Evolutionary conservation across 106 monocot species (phyloP), one percentile per base, ranked within the genome.

Genomic region (Dioscorea alata): DNA sequence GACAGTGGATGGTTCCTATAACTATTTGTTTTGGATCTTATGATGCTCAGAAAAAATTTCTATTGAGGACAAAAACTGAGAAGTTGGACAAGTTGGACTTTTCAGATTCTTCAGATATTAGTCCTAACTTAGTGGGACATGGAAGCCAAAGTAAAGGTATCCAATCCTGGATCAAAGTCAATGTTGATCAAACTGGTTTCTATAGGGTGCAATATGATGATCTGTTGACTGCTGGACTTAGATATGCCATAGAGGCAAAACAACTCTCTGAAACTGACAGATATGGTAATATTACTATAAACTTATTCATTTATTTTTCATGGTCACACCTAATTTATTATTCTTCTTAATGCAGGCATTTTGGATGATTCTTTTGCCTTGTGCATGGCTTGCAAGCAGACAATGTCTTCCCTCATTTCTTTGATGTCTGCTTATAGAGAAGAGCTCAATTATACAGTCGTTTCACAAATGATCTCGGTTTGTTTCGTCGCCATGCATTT

Each of bases 201-300:
- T 97, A 97, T 67, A 79, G 97, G 69, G 92, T 97, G 2, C 84
- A 87, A 68, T 97, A 97, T 83, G 84, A 89, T 79, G 89, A 77
- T 66, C 78, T 79, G 25, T 86, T 97, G 76, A 73, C 86, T 72
- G 70, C 76, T 72, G 67, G 84, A 65, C 89, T 97, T 73, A 71
- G 69, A 79, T 74, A 73, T 77, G 97, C 92, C 8, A 83, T 90
- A 64, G 76, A 87, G 71, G 62, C 80, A 18, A 84, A 87, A n/a
- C 75, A 84, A 74, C 57, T 97, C 6, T 84, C 86, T 72, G 71
- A 71, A 71, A 87, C 72, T 20, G 97, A 97, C 76, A 86, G 89
- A 84, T 85, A 85, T 77, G 97, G 97, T 97, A 87, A 67, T 49
- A 54, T 78, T 13, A 35, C 15, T 20, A 19, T 57, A 16, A n/a